Conservation (phyloP, 2,329 filamentous ascomycete genomes). For the Trichophyton mentagrophytes region DNA sequence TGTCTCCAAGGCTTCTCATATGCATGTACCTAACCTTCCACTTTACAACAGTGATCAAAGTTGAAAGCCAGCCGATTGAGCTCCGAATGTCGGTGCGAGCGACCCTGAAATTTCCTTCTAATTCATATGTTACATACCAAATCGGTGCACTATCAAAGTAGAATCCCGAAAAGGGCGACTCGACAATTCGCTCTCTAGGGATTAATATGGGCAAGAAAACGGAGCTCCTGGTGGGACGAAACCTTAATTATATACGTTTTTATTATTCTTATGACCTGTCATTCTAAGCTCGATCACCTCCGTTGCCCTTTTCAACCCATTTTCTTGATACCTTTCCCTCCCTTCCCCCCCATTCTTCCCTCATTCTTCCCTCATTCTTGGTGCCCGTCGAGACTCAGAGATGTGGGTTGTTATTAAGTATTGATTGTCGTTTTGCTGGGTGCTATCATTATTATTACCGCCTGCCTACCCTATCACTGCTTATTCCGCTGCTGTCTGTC, state of each 20-base stretch:
- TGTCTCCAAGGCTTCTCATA: not conserved
- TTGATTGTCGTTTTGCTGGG: not conserved
- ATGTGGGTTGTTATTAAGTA: not conserved
- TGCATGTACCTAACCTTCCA: not conserved
- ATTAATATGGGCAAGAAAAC: not conserved
- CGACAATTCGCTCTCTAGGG: not conserved
- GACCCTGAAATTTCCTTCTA: not conserved
- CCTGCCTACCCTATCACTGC: not conserved
- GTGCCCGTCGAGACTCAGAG: not conserved
- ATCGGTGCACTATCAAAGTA: not conserved
- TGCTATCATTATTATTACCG: not conserved
- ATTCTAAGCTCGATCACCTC: not conserved
- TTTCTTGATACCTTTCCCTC: not conserved
- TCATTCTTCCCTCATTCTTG: not conserved
- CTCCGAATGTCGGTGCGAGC: not conserved
- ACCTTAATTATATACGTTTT: conserved; percentile 2
- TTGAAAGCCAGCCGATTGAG: not conserved
- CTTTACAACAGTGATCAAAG: not conserved
- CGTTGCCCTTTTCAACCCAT: no score
- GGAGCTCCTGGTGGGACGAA: conserved; percentile 3
- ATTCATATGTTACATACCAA: not conserved
- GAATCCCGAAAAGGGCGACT: not conserved
- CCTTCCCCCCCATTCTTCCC: not conserved
- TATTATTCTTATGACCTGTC: conserved; percentile 2
- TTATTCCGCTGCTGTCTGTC: not conserved